Conservation (phyloP, 345 rosid species). For the Pseudoturritis turrita region DNA sequence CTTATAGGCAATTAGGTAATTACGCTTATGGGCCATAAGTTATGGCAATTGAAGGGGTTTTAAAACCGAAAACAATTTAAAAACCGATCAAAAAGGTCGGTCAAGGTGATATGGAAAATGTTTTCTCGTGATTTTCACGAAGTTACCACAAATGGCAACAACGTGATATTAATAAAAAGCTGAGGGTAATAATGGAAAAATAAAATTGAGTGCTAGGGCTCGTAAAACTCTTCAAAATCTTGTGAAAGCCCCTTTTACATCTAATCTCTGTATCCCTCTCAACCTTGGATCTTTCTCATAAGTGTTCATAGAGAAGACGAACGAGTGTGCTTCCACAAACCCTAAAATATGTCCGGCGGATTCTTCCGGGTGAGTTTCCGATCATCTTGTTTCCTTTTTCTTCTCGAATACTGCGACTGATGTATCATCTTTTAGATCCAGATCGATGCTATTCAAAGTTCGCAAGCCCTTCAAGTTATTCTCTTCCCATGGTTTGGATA, state of each 20-base stretch:
- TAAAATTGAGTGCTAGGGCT: slow-evolving; percentile 11
- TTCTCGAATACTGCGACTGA: background rate
- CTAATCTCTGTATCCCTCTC: background rate
- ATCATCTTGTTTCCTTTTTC: background rate
- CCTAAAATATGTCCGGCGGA: slow-evolving; percentile 68
- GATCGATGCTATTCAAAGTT: slow-evolving; percentile 21
- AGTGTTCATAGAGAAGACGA: background rate
- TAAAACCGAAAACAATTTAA: too few relatives aligned
- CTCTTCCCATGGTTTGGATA: background rate
- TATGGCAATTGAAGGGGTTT: too few relatives aligned
- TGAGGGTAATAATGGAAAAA: slow-evolving; percentile 8
- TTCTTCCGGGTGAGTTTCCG: slow-evolving; percentile 56
- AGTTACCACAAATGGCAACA: slow-evolving; percentile 15
- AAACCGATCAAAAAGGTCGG: too few relatives aligned
- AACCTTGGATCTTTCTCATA: slow-evolving; percentile 10
- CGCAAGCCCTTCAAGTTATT: background rate
- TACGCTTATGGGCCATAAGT: too few relatives aligned
- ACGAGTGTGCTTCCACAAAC: slow-evolving; percentile 13
- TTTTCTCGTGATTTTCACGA: too few relatives aligned
- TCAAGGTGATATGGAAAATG: too few relatives aligned
- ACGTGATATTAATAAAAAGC: background rate
- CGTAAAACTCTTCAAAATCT: slow-evolving; percentile 15
- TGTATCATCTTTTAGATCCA: slow-evolving; percentile 20
- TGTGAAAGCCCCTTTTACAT: slow-evolving; percentile 13
- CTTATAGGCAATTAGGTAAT: too few relatives aligned